A percentile compares a stretch with the other conserved stretches of the same genome.
phyloP scores from a whole-genome alignment of 164 flowering plant species.

The Malania oleifera region DNA sequence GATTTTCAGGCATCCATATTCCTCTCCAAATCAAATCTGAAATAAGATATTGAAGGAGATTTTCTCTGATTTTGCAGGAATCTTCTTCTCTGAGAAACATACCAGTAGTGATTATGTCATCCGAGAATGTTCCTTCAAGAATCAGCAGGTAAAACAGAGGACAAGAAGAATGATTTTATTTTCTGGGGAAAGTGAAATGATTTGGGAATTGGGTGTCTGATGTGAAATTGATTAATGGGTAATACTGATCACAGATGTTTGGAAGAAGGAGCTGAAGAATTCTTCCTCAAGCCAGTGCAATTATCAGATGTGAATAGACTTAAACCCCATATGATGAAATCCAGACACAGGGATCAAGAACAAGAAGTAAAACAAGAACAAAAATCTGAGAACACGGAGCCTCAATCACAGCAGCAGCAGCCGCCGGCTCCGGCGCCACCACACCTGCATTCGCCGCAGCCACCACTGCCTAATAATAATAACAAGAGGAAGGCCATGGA shows the following conservation, averaged over 20 bases:
- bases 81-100: conserved; percentile 70
- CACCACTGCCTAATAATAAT: conserved; percentile 18
- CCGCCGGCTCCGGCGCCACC: not conserved
- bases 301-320: conserved; percentile 63
- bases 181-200: not conserved
- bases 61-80: conserved; percentile 43
- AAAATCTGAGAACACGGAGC: conserved; percentile 10
- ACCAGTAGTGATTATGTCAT: conserved; percentile 95
- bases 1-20: conserved; percentile 5
- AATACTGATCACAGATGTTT: conserved; percentile 56
- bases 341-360: conserved; percentile 29
- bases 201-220: not conserved
- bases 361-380: conserved; percentile 7
- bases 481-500: conserved; percentile 57
- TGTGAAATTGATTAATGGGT: conserved; percentile 12
- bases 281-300: conserved; percentile 70
- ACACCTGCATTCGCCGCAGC: not conserved
- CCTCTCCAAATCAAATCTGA: not conserved
- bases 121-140: conserved; percentile 87
- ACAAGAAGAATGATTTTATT: not conserved
- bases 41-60: not conserved
- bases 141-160: conserved; percentile 57
- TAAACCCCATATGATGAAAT: conserved; percentile 58
- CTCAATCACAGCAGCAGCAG: conserved; percentile 5
- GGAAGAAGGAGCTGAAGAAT: conserved; percentile 91